phyloP scores from a whole-genome alignment of 495 filamentous ascomycete species.

The Daldinia bambusicola region DNA sequence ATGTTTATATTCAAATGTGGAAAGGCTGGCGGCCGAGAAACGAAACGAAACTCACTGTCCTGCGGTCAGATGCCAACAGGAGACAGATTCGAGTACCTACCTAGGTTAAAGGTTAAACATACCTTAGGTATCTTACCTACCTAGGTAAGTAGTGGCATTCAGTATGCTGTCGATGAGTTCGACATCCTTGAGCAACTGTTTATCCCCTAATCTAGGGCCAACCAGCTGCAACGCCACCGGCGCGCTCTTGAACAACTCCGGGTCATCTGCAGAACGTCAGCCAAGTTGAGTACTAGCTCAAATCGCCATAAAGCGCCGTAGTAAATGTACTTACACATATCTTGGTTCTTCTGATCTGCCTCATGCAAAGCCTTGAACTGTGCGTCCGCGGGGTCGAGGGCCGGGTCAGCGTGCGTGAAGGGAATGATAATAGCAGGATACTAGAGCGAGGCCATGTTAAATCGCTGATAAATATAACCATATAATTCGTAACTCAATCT shows the following conservation, averaged over 20 bases:
- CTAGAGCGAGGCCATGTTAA: slow-evolving; percentile 25
- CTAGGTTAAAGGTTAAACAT: no score
- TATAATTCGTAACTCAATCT: background rate
- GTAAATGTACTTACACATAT: slow-evolving; percentile 40
- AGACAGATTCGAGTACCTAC: background rate
- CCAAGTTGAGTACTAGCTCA: background rate
- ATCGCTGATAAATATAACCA: background rate
- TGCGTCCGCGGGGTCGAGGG: slow-evolving; percentile 38
- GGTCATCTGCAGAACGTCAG: slow-evolving; percentile 44
- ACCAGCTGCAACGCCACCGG: slow-evolving; percentile 51
- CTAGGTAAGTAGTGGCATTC: slow-evolving; percentile 25
- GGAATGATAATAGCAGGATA: slow-evolving; percentile 50
- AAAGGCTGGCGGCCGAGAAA: background rate
- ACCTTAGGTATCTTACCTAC: background rate
- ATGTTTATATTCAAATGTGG: background rate
- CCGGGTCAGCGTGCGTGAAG: slow-evolving; percentile 46
- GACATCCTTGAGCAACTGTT: slow-evolving; percentile 42
- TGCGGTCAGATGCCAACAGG: background rate
- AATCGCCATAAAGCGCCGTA: background rate
- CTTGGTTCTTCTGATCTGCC: slow-evolving; percentile 43
- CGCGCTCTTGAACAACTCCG: slow-evolving; percentile 47
- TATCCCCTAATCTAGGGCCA: slow-evolving; percentile 44
- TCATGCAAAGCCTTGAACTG: slow-evolving; percentile 35
- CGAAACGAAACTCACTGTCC: background rate
- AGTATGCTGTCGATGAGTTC: slow-evolving; percentile 33